Conservation (phyloP, 1,284 basidiomycete genomes). For the Paramarasmius palmivorus region DNA sequence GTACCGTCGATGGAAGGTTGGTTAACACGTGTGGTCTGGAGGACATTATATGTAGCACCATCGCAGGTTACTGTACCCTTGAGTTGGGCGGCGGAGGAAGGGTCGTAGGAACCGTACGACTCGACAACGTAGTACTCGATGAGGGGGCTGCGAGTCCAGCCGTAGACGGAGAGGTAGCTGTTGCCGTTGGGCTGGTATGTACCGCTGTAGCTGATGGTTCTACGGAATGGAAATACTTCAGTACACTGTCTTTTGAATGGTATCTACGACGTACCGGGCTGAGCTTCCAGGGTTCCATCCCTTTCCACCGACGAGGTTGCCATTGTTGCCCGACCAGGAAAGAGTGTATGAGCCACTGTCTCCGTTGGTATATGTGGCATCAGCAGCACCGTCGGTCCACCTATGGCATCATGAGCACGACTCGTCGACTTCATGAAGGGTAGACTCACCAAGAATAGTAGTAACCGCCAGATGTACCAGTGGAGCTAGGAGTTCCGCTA, state of each 20-base stretch:
- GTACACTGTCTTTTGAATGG: background rate
- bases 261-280: constrained; percentile 9
- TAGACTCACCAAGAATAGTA: constrained; percentile 21
- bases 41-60: constrained; percentile 19
- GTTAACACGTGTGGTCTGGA: constrained; percentile 7
- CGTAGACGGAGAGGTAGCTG: constrained; percentile 38
- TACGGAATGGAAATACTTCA: constrained; percentile 7
- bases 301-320: constrained; percentile 32
- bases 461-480: constrained; percentile 19
- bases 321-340: constrained; percentile 26
- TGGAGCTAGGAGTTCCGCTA: constrained; percentile 15
- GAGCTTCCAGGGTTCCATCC: constrained; percentile 31
- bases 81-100: constrained; percentile 25
- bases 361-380: constrained; percentile 29
- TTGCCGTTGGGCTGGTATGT: too few species aligned
- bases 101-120: constrained; percentile 39
- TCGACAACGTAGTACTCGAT: constrained; percentile 43
- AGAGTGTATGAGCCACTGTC: constrained; percentile 24
- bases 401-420: too few species aligned
- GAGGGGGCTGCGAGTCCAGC: constrained; percentile 36
- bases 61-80: constrained; percentile 31
- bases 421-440: too few species aligned
- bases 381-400: constrained; percentile 24
- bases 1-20: constrained; percentile 27
- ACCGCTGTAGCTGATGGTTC: constrained; percentile 31